Conservation (phyloP, 371 early-diverging fungal genomes). For the Coemansia sp. region DNA sequence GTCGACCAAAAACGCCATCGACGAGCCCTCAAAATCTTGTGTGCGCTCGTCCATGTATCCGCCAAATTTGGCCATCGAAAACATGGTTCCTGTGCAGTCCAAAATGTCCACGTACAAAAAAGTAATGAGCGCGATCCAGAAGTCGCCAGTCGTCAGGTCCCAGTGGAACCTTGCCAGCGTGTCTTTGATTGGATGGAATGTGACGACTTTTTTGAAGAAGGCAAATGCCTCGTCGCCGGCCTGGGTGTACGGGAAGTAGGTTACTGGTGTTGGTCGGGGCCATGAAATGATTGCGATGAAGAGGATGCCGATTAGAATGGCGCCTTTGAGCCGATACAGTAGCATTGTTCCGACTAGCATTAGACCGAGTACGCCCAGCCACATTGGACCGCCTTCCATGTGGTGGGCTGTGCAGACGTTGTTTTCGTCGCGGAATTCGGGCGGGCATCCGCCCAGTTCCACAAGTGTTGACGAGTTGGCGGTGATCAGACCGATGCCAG, state of each 20-base stretch:
- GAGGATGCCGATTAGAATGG: slow-evolving; percentile 70
- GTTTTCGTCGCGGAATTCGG: slow-evolving; percentile 55
- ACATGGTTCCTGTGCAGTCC: slow-evolving; percentile 78
- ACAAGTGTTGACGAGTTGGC: slow-evolving; percentile 66
- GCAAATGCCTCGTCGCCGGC: slow-evolving; percentile 65
- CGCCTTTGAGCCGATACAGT: slow-evolving; percentile 69
- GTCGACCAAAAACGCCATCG: slow-evolving; percentile 71
- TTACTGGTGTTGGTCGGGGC: slow-evolving; percentile 58
- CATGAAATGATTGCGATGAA: slow-evolving; percentile 60
- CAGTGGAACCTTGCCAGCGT: slow-evolving; percentile 68
- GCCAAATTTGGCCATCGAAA: slow-evolving; percentile 78
- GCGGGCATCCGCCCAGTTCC: slow-evolving; percentile 66
- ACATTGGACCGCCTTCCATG: slow-evolving; percentile 69
- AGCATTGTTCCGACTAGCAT: slow-evolving; percentile 65
- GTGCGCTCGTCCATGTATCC: slow-evolving; percentile 69
- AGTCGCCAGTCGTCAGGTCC: slow-evolving; percentile 59
- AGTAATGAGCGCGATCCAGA: slow-evolving; percentile 80
- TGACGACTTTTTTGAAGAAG: slow-evolving; percentile 72
- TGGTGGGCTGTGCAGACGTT: slow-evolving; percentile 59
- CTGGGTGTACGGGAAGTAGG: slow-evolving; percentile 71
- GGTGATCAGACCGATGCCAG: slow-evolving; percentile 74
- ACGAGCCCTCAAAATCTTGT: slow-evolving; percentile 77
- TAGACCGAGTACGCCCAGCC: slow-evolving; percentile 75
- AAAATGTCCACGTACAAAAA: slow-evolving; percentile 80
- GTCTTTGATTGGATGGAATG: slow-evolving; percentile 61